Base-by-base conservation (phyloP, 441 rosid species). In the Eruca vesicaria region DNA sequence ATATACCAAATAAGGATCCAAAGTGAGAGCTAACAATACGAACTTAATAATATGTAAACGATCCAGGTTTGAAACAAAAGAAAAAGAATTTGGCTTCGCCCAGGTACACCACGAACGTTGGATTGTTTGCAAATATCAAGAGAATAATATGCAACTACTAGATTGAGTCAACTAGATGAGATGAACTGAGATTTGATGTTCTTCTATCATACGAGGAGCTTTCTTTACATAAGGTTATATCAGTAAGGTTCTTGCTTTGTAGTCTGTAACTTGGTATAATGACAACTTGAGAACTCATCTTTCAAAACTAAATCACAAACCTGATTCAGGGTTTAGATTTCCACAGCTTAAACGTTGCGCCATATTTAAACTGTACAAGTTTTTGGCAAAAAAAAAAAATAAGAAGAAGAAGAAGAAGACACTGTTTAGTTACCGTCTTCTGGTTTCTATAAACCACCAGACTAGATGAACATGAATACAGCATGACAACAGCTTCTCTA, bases 291-390 rank as follows among this genome's bases (percentile, higher is more conserved):
- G 3, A 76, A 21, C 10, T 43, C 61, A 70, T 45, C 55, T 70
- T 43, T 18, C 16, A 28, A 28, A 64, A 43, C 41, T 12, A 61
- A 69, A 56, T 12, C 36, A 38, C 58, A 63, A 62, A 55, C 75
- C 69, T 36, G 41, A 43, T 38, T 63, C 29, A 31, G 74, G 31
- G 29, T 23, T 74, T 38, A 62, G 20, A 14, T 6, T 75, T 55
- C 69, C 28, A 21, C 41, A 56, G 61, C 43, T 63, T 32, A 57
- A 33, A 5, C 33, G 20, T 52, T 55, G 59, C 65, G 59, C 65
- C 66, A 63, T 6, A 33, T 63, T 56, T 18, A 63, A 68, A 63
- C 79, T 76, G 66, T 76, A 76, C 75, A 69, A 38, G 38, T 69
- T 76, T 41, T 41, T n/a, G n/a, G n/a, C n/a, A n/a, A n/a, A n/a